These are phyloP conservation scores for Microdochium nivale DNA, from an alignment of 2,329 filamentous ascomycete species.

Conservation along the genomic window DNA sequence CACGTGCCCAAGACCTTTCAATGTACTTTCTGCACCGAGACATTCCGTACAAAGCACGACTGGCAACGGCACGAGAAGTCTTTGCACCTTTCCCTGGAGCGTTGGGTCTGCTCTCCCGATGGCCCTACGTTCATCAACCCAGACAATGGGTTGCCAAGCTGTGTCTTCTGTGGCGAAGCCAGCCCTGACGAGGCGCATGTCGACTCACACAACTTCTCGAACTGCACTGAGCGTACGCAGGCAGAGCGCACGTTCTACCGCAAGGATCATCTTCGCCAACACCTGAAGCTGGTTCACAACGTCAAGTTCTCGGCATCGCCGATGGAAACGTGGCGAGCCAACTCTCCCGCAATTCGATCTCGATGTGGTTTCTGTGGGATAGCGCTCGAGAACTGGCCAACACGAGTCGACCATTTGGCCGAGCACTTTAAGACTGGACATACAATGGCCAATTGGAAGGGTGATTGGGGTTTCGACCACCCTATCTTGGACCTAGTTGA, in stretches of 20 bases:
- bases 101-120: constrained; percentile 56
- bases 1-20: constrained; percentile 49
- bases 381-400: constrained; percentile 52
- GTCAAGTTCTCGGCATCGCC: constrained; percentile 55
- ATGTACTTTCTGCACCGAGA: constrained; percentile 62
- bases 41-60: constrained; percentile 59
- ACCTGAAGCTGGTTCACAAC: constrained; percentile 53
- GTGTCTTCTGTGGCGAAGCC: constrained; percentile 50
- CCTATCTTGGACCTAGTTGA: constrained; percentile 55
- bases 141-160: constrained; percentile 46
- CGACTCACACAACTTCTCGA: constrained; percentile 49
- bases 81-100: constrained; percentile 54
- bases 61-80: constrained; percentile 66
- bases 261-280: constrained; percentile 60
- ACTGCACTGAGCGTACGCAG: constrained; percentile 57
- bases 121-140: constrained; percentile 47
- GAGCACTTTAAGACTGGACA: constrained; percentile 59
- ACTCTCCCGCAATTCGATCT: constrained; percentile 52
- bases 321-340: constrained; percentile 55
- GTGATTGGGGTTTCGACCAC: constrained; percentile 59
- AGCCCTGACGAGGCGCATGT: constrained; percentile 47
- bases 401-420: constrained; percentile 54
- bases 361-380: constrained; percentile 59
- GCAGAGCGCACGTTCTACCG: constrained; percentile 58
- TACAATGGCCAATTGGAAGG: constrained; percentile 62